phyloP scores from a whole-genome alignment of 768 basidiomycete genomes.

The Tulasnella sp. region DNA sequence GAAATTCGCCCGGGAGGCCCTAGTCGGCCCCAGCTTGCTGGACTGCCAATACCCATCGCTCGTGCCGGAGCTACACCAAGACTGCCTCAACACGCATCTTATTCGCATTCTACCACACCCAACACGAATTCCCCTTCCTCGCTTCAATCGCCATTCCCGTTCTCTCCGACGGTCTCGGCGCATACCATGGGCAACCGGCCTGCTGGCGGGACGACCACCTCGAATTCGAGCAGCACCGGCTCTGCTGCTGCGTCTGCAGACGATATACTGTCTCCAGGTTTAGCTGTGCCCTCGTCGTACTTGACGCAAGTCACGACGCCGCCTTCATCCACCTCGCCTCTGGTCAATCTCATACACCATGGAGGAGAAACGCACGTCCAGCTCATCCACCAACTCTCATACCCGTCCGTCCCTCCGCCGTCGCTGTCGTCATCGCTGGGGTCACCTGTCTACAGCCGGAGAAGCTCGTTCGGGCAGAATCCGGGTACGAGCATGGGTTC shows the following conservation, averaged over 20 bases:
- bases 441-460: constrained; percentile 47
- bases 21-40: constrained; percentile 34
- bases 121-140: constrained; percentile 62
- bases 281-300: constrained; percentile 51
- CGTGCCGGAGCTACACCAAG: constrained; percentile 36
- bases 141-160: constrained; percentile 55
- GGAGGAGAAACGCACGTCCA: constrained; percentile 33
- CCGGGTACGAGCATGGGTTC: background rate
- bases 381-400: constrained; percentile 51
- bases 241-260: background rate
- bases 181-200: constrained; percentile 40
- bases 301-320: constrained; percentile 71
- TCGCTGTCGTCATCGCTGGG: constrained; percentile 76
- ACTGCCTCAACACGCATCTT: constrained; percentile 41
- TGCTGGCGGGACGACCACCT: background rate
- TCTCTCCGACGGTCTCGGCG: constrained; percentile 56
- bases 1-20: constrained; percentile 30
- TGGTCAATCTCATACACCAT: constrained; percentile 30
- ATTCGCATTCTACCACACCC: constrained; percentile 54
- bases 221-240: constrained; percentile 19
- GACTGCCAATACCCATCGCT: constrained; percentile 73
- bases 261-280: background rate
- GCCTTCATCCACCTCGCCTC: constrained; percentile 55
- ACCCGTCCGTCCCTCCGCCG: constrained; percentile 80
- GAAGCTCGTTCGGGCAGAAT: constrained; percentile 37